phyloP scores from a whole-genome alignment of 2,329 filamentous ascomycete species.

The Dothiorella sarmentorum region DNA sequence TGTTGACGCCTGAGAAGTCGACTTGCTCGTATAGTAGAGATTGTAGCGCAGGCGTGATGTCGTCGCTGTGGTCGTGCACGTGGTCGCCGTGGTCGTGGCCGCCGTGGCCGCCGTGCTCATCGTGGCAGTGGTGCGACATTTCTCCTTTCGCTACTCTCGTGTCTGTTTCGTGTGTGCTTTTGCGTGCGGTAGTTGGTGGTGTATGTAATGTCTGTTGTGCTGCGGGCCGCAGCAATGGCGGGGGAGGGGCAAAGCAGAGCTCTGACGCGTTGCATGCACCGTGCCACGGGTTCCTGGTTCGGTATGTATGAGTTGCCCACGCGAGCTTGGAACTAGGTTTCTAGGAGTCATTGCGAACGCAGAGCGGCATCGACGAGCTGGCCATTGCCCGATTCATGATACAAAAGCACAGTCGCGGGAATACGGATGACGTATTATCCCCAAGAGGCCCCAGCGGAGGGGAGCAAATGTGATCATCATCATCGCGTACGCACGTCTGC shows the following conservation, averaged over 20 bases:
- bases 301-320: neutral
- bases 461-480: too few relatives aligned
- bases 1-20: slow-evolving; percentile 78
- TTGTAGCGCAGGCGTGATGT: slow-evolving; percentile 87
- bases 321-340: neutral
- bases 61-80: slow-evolving; percentile 83
- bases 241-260: slow-evolving; percentile 4
- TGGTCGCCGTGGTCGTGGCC: slow-evolving; percentile 45
- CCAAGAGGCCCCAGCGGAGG: too few relatives aligned
- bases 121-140: slow-evolving; percentile 35
- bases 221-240: neutral
- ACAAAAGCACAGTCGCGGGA: neutral
- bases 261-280: neutral
- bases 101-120: slow-evolving; percentile 48
- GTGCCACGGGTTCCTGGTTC: neutral
- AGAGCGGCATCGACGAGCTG: neutral
- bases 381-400: neutral
- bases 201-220: neutral
- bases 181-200: neutral
- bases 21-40: slow-evolving; percentile 89
- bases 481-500: neutral
- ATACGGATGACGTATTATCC: too few relatives aligned
- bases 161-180: too few relatives aligned
- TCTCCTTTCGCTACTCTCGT: neutral
- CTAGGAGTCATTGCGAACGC: neutral